Conservation (phyloP, 1,139 yeast species). For the Sugiyamaella grinbergsii region DNA sequence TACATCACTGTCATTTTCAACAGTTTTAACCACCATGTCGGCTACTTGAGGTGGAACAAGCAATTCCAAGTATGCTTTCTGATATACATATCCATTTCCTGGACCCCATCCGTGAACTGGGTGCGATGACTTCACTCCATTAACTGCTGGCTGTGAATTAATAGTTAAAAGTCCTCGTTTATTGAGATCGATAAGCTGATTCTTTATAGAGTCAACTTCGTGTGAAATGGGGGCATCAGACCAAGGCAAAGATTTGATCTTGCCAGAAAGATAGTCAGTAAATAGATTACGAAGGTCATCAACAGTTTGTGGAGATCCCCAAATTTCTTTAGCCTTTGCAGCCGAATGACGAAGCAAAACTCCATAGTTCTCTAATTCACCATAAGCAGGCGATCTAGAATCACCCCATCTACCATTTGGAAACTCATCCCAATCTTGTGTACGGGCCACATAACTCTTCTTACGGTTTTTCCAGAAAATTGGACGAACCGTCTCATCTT, state of each 20-base stretch:
- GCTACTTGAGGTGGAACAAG: constrained; percentile 65
- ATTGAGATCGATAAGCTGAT: constrained; percentile 63
- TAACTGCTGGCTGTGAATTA: constrained; percentile 94
- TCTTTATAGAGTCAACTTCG: constrained; percentile 69
- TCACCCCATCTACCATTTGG: constrained; percentile 97
- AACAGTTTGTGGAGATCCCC: constrained; percentile 76
- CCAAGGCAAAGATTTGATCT: constrained; percentile 85
- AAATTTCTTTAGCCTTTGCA: constrained; percentile 74
- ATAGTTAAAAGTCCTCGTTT: constrained; percentile 71
- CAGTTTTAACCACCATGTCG: constrained; percentile 46
- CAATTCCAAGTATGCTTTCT: constrained; percentile 87
- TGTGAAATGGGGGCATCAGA: constrained; percentile 84
- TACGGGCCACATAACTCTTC: constrained; percentile 84
- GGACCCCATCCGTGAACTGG: constrained; percentile 95
- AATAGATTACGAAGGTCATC: constrained; percentile 65
- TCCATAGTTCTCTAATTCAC: constrained; percentile 68
- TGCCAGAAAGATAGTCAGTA: constrained; percentile 66
- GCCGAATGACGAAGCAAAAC: constrained; percentile 57
- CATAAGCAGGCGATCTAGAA: constrained; percentile 90
- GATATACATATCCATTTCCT: constrained; percentile 84
- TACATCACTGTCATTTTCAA: constrained; percentile 54
- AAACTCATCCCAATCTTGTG: constrained; percentile 93
- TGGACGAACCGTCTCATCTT: constrained; percentile 84
- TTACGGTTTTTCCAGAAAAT: constrained; percentile 96
- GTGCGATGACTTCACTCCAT: constrained; percentile 74